phyloP scores from a whole-genome alignment of 2,329 filamentous ascomycete genomes.

The Alternaria novae-zelandiae region DNA sequence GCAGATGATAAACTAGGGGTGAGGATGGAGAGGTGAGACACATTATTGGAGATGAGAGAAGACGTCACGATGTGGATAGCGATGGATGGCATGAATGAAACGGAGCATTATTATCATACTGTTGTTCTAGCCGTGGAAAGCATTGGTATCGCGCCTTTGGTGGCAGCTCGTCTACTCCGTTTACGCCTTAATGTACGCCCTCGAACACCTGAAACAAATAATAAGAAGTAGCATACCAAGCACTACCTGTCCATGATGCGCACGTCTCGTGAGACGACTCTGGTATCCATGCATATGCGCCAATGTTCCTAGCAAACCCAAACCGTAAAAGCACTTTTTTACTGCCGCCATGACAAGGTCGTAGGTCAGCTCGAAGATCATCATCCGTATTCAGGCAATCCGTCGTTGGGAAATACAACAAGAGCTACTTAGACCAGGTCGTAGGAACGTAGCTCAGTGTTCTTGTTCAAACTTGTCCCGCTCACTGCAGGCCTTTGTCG shows the following conservation, averaged over 20 bases:
- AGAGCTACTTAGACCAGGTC: too few relatives aligned
- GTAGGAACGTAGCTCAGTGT: too few relatives aligned
- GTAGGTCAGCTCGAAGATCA: neutral
- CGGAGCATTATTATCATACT: neutral
- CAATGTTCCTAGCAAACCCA: neutral
- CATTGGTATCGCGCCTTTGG: neutral
- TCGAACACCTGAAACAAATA: neutral
- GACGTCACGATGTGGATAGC: neutral
- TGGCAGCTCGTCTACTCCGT: neutral
- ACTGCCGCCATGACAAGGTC: neutral
- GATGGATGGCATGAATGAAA: neutral
- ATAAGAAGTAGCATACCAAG: neutral
- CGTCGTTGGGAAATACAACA: neutral
- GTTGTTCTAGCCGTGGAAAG: neutral
- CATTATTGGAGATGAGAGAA: neutral
- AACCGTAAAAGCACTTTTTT: slow-evolving; percentile 6
- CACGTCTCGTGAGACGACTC: neutral
- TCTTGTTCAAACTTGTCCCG: too few relatives aligned
- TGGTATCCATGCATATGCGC: neutral
- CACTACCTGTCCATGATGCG: neutral
- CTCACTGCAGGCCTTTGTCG: slow-evolving; percentile 29
- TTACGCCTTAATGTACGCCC: neutral
- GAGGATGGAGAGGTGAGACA: neutral
- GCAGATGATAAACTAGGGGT: slow-evolving; percentile 19
- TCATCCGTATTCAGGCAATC: neutral